Base-by-base conservation (phyloP, 2,329 filamentous ascomycete genomes). In the Metarhizium sp. region DNA sequence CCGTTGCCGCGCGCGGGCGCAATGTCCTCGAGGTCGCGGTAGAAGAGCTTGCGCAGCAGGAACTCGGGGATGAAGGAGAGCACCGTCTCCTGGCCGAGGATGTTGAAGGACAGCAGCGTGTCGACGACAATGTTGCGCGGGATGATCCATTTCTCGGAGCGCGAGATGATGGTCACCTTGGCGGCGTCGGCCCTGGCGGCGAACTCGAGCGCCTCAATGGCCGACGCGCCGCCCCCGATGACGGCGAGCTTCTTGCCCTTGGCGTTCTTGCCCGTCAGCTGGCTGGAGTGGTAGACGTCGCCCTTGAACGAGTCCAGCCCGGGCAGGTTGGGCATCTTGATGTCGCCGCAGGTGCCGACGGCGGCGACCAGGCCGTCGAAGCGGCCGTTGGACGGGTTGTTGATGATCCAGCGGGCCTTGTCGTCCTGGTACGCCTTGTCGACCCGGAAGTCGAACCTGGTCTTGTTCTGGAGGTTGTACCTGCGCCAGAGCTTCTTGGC, bases 141-240 rank as follows among this genome's bases (percentile, higher is more conserved):
- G 53, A 92, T 92, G 59, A 94, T 89, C 89, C 88, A 92, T 68
- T 92, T 94, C 62, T 92, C 88, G 14, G 84, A 88, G 25, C 90
- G 79, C 0, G 89, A 83, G 10, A 95, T 78, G 34, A 95, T 84
- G 55, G 84, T 85, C 0, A 86, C 85, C 63, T 89, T 83, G 7
- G 75, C 73, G 0, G 88, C 89, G 4, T 83, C 77, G 46, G 83
- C 79, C 13, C 81, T 74, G 11, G 85, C 80, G 1, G 88, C 88
- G 62, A 90, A 95, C 64, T 95, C 89, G 30, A 95, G 76, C 0
- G 88, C 88, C 67, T 95, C 89, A 4, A 95, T 85, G 2, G 89
- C 90, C 54, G 85, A 89, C 14, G 90, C 89, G 2, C 89, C 89
- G 6, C 88, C 88, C 4, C 89, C 89, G 55, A 95, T 83, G 51